These are phyloP conservation scores for Eutrema yunnanense DNA, from an alignment of 345 rosid genomes.

Conservation along the genomic window DNA sequence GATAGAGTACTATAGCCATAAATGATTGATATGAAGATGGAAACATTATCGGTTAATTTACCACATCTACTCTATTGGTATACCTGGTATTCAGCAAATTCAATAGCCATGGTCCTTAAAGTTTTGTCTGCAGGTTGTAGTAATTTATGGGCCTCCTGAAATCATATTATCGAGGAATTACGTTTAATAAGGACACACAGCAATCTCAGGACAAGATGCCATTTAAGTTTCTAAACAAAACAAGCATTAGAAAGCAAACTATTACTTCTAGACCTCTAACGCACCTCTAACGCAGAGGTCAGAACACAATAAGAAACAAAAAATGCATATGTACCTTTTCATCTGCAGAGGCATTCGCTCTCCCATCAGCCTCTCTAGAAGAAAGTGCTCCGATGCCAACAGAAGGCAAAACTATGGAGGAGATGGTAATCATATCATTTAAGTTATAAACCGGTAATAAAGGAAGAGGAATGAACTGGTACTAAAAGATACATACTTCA, in stretches of 20 bases:
- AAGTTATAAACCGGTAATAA: slow-evolving; percentile 1
- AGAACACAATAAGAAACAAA: not conserved
- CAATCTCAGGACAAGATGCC: slow-evolving; percentile 2
- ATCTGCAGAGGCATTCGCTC: slow-evolving; percentile 76
- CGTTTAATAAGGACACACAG: not conserved
- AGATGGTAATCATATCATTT: slow-evolving; percentile 3
- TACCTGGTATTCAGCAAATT: slow-evolving; percentile 98
- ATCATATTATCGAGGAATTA: slow-evolving; percentile 18
- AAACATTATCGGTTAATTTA: not conserved
- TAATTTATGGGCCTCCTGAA: slow-evolving; percentile 91
- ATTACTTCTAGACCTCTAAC: not conserved
- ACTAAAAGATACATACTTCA: not conserved
- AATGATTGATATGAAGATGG: not conserved
- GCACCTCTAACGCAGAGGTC: not conserved
- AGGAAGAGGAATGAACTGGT: not conserved
- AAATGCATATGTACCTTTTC: slow-evolving; percentile 59
- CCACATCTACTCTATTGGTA: slow-evolving; percentile 7
- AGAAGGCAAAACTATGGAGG: slow-evolving; percentile 77
- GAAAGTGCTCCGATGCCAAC: slow-evolving; percentile 92
- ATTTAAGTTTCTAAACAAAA: slow-evolving; percentile 2
- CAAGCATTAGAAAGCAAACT: not conserved
- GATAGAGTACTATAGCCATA: not conserved
- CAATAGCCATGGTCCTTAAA: slow-evolving; percentile 91
- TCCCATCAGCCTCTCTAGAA: slow-evolving; percentile 93
- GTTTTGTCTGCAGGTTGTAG: slow-evolving; percentile 92